These are phyloP conservation scores for Saccharomyces paradoxus DNA, from an alignment of 805 yeast species.

Conservation along the genomic window DNA sequence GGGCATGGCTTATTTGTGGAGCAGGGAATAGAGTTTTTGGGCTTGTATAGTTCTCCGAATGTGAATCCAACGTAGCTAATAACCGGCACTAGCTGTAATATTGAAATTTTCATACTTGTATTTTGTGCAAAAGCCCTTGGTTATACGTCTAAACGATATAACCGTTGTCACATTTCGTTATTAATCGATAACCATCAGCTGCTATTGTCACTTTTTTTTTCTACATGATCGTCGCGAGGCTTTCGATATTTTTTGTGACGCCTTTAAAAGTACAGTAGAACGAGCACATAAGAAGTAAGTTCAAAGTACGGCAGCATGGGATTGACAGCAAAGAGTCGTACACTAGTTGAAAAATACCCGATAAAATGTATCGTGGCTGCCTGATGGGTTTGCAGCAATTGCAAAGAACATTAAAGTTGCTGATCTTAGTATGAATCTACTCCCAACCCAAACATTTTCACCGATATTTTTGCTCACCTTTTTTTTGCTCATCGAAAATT, in stretches of 20 bases:
- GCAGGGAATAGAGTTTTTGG: constrained; percentile 19
- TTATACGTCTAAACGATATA: background rate
- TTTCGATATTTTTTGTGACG: background rate
- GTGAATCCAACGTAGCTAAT: background rate
- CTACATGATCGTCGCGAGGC: background rate
- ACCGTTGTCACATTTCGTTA: background rate
- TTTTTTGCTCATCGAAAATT: background rate
- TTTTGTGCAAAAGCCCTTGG: background rate
- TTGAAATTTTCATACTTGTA: background rate
- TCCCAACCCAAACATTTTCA: background rate
- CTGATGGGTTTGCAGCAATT: background rate
- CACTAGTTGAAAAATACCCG: background rate
- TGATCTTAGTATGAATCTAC: background rate
- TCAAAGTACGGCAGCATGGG: background rate
- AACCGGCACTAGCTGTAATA: background rate
- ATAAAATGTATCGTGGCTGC: background rate
- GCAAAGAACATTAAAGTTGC: background rate
- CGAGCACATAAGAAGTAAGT: background rate
- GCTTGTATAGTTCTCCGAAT: constrained; percentile 18
- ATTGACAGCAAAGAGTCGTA: background rate
- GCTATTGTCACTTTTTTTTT: background rate
- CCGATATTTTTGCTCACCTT: background rate
- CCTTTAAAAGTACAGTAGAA: background rate
- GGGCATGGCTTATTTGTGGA: constrained; percentile 47
- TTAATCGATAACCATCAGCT: background rate